Base-by-base conservation (phyloP, 108 stramenopile species). In the Thalassiosira profunda region DNA sequence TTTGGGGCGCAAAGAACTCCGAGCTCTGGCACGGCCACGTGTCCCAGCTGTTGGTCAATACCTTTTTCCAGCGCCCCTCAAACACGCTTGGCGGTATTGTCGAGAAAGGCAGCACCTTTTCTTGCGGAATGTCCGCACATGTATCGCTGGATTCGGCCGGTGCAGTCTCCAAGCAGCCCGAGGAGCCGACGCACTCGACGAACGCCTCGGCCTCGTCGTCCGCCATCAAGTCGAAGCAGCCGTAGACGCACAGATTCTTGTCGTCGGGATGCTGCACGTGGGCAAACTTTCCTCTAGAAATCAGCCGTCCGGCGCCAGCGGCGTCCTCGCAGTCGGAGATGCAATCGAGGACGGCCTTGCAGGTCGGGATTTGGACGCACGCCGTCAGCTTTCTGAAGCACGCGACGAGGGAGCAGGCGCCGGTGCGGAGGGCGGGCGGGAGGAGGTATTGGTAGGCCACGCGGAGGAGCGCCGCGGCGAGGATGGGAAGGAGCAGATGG, bases 21-120 rank as follows among this genome's bases (percentile, higher is more conserved):
- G 60, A 48, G 21, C 46, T 24, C 12, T 61, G 60, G 17, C 60
- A 61, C 9, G 60, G 60, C 60, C 60, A 61, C 8, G 29, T 42
- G 40, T 61, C 60, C 60, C 60, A 61, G 20, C 46, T 23, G 29
- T 36, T 47, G 3, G 60, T 61, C 7, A 48, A 49, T 3, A 26
- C 4, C 15, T 61, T 61, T 5, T 21, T 48, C 60, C 60, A 61
- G 17, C 40, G 10, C 5, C 60, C 60, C 5, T 59, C 6, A 5
- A 43, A 38, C 15, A 43, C 5, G 24, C 21, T 5, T 9, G 41
- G 33, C 15, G 58, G 58, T 40, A 59, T 46, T 20, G 8, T 46
- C 8, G 33, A 10, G 2, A 59, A 36, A 7, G 18, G 58, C 34
- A 59, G 5, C 6, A 38, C 2, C 21, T 11, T 34, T 15, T 38